Conservation (phyloP, 805 yeast species). For the Blastobotrys terrestris region DNA sequence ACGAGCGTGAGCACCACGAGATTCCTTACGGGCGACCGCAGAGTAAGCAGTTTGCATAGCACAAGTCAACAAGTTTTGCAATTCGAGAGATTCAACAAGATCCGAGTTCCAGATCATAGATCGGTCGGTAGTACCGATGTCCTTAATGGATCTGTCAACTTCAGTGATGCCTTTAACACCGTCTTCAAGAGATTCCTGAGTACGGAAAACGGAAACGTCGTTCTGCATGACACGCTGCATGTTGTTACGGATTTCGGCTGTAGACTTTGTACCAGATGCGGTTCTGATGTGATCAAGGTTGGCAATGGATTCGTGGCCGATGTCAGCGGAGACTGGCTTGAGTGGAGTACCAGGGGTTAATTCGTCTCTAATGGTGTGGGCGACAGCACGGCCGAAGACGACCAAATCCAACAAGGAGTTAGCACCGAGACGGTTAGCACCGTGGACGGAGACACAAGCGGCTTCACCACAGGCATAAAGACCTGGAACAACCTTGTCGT, state of each 20-base stretch:
- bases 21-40: constrained; percentile 93
- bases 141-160: constrained; percentile 67
- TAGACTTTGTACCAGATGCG: constrained; percentile 73
- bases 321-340: constrained; percentile 72
- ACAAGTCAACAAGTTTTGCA: constrained; percentile 94
- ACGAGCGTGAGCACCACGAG: constrained; percentile 99
- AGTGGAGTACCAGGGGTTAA: constrained; percentile 87
- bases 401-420: constrained; percentile 94
- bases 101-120: constrained; percentile 99
- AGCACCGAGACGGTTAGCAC: constrained; percentile 99
- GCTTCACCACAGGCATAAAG: constrained; percentile 97
- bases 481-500: constrained; percentile 89
- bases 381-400: constrained; percentile 97
- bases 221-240: constrained; percentile 97
- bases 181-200: constrained; percentile 81
- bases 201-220: constrained; percentile 96
- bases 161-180: constrained; percentile 76
- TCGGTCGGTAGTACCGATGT: constrained; percentile 86
- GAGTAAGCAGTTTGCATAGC: constrained; percentile 92
- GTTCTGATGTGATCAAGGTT: constrained; percentile 84
- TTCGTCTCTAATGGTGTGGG: constrained; percentile 81
- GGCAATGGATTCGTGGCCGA: constrained; percentile 85
- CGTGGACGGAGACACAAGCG: constrained; percentile 98
- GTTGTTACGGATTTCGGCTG: constrained; percentile 81
- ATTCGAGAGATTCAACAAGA: constrained; percentile 89